Conservation (phyloP, 805 yeast genomes). For the Candida caryicola region DNA sequence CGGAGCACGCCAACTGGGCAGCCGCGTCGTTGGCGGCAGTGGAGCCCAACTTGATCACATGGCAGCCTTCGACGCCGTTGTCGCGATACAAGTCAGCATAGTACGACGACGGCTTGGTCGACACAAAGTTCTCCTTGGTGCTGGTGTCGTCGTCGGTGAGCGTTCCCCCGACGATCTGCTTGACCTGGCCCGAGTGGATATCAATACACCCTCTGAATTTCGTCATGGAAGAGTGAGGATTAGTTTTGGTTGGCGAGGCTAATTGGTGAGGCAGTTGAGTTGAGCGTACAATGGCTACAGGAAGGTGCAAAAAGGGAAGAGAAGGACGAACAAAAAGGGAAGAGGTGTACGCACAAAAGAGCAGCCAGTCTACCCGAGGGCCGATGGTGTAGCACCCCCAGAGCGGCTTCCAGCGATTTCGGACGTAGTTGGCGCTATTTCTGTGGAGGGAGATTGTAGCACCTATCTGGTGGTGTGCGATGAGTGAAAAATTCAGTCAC, state of each 20-base stretch:
- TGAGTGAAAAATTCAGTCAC: background rate
- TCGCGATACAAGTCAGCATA: slow-evolving; percentile 69
- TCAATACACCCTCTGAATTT: slow-evolving; percentile 92
- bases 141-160: slow-evolving; percentile 46
- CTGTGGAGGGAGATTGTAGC: too few relatives aligned
- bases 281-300: background rate
- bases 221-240: slow-evolving; percentile 54
- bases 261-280: background rate
- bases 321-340: background rate
- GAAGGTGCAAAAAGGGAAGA: background rate
- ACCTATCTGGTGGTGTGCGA: too few relatives aligned
- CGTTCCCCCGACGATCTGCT: slow-evolving; percentile 96
- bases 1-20: slow-evolving; percentile 67
- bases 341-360: slow-evolving; percentile 1
- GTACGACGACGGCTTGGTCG: slow-evolving; percentile 67
- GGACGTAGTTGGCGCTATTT: too few relatives aligned
- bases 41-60: slow-evolving; percentile 88
- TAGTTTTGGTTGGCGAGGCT: background rate
- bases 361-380: too few relatives aligned
- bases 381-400: too few relatives aligned
- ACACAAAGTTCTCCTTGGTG: slow-evolving; percentile 64
- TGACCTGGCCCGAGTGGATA: slow-evolving; percentile 90
- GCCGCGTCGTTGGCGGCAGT: slow-evolving; percentile 74
- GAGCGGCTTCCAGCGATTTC: too few relatives aligned
- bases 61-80: slow-evolving; percentile 68